A percentile compares a stretch with the other conserved stretches of the same genome.
phyloP scores from a whole-genome alignment of 176 grass and related monocot species.

The Aegilops speltoides region DNA sequence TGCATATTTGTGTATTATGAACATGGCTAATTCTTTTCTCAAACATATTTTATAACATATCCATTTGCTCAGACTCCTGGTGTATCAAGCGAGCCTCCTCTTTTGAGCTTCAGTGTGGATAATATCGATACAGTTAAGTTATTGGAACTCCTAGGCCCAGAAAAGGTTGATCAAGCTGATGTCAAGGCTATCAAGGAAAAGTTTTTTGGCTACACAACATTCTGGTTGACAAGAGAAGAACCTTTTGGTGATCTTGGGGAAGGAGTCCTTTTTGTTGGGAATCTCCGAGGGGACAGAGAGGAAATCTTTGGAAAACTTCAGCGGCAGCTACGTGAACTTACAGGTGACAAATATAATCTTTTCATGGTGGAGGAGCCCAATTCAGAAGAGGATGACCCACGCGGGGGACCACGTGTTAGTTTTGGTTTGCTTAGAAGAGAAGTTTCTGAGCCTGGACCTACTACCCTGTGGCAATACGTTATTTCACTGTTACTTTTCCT shows the following conservation, averaged over 20 bases:
- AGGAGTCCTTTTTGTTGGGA: constrained; percentile 93
- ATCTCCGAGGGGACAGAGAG: constrained; percentile 83
- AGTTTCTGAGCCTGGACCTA: constrained; percentile 92
- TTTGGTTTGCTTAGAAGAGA: constrained; percentile 93
- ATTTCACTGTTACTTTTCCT: constrained; percentile 90
- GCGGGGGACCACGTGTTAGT: constrained; percentile 88
- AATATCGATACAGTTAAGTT: constrained; percentile 90
- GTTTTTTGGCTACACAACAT: constrained; percentile 96
- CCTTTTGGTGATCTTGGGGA: constrained; percentile 94
- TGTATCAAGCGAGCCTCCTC: constrained; percentile 46
- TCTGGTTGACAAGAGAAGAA: constrained; percentile 98
- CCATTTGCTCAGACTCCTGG: constrained; percentile 50
- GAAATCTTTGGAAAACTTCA: constrained; percentile 89
- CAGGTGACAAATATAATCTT: constrained; percentile 85
- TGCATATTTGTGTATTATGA: neutral
- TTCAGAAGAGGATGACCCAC: constrained; percentile 86
- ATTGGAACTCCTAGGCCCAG: constrained; percentile 86
- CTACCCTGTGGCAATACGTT: constrained; percentile 98
- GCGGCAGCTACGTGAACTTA: constrained; percentile 63
- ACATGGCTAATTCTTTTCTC: constrained; percentile 16
- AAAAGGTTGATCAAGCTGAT: constrained; percentile 90
- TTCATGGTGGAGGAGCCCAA: constrained; percentile 98
- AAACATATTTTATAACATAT: constrained; percentile 23
- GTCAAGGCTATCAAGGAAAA: constrained; percentile 93
- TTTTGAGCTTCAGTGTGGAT: constrained; percentile 56